Evolutionary conservation across 495 filamentous ascomycete genomes (phyloP), one percentile per base, ranked within the genome.

Genomic region (Xylaria bambusicola): DNA sequence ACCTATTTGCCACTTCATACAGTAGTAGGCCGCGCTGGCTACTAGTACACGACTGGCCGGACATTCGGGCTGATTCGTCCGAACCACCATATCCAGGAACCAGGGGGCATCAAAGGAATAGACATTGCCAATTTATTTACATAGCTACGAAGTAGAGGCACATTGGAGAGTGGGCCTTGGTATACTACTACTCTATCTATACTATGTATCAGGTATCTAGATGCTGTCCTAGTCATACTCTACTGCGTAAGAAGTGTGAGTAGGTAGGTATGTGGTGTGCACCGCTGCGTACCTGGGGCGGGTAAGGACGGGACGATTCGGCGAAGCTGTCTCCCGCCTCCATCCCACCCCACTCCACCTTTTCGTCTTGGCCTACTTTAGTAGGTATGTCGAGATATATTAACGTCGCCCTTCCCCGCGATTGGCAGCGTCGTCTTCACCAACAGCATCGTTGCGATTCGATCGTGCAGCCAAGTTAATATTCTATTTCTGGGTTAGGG

Each of bases 301-400:
- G 55, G 55, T 49, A 58, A 50, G 55, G 55, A 58, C 55, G 55
- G 55, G 55, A 58, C 55, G 55, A 49, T 31, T 50, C 55, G 46
- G 36, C 55, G 45, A 58, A 33, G 55, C 55, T 58, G 24, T 29
- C 24, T 31, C 35, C 18, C n/a, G 33, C 45, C 44, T 49, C 33
- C 45, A 49, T 29, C 29, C 21, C 47, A 48, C 55, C 55, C 55
- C 55, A 58, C 55, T 45, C 31, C 55, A 50, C 45, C 55, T 21
- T 58, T 52, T 52, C 40, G 29, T 26, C 54, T 57, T 6, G 54
- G 35, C 33, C 36, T 42, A n/a, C n/a, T 27, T 33, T 31, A n/a
- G 38, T 41, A n/a, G n/a, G n/a, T n/a, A n/a, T 10, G 31, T 33
- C 31, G 31, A 33, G 50, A 53, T 53, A 54, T 54, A 54, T 54